A percentile compares a stretch with the other conserved stretches of the same genome.
These are phyloP conservation scores for Nectriaceae sp. DNA, from an alignment of 2,329 filamentous ascomycete genomes.

Conservation along the genomic window DNA sequence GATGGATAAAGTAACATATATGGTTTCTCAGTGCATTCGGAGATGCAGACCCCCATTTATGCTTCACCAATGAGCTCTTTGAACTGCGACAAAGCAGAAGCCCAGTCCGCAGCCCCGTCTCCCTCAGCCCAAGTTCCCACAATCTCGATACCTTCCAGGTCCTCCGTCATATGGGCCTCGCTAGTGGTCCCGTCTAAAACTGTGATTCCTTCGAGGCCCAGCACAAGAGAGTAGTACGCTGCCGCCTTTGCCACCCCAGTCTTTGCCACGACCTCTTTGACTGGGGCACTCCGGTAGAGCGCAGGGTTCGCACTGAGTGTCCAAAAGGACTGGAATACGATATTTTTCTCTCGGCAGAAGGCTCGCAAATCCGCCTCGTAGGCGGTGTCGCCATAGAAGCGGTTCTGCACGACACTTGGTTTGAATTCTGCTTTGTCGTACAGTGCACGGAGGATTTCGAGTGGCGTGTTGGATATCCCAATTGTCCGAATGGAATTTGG, in stretches of 20 bases:
- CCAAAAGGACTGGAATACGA: conserved; percentile 58
- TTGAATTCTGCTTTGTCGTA: conserved; percentile 43
- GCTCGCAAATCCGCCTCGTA: conserved; percentile 63
- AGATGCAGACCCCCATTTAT: not conserved
- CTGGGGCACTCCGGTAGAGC: conserved; percentile 44
- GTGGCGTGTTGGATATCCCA: conserved; percentile 75
- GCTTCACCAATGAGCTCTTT: conserved; percentile 37
- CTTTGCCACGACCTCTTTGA: conserved; percentile 48
- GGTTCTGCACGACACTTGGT: conserved; percentile 71
- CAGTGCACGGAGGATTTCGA: conserved; percentile 57
- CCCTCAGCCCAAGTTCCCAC: conserved; percentile 46
- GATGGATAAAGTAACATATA: not conserved
- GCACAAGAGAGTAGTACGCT: conserved; percentile 49
- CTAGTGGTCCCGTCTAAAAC: conserved; percentile 50
- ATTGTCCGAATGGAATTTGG: conserved; percentile 64
- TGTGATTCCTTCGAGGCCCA: conserved; percentile 45
- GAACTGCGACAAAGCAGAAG: conserved; percentile 48
- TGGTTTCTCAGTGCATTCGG: not conserved
- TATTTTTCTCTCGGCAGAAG: conserved; percentile 43
- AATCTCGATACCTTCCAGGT: conserved; percentile 45
- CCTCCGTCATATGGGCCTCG: conserved; percentile 50
- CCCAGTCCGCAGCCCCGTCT: conserved; percentile 51
- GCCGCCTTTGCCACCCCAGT: conserved; percentile 39
- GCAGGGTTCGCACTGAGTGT: conserved; percentile 50
- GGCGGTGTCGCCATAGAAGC: conserved; percentile 61